A percentile compares a stretch with the other conserved stretches of the same genome.
phyloP scores from a whole-genome alignment of 495 filamentous ascomycete genomes.

The Penicillium riverlandense region DNA sequence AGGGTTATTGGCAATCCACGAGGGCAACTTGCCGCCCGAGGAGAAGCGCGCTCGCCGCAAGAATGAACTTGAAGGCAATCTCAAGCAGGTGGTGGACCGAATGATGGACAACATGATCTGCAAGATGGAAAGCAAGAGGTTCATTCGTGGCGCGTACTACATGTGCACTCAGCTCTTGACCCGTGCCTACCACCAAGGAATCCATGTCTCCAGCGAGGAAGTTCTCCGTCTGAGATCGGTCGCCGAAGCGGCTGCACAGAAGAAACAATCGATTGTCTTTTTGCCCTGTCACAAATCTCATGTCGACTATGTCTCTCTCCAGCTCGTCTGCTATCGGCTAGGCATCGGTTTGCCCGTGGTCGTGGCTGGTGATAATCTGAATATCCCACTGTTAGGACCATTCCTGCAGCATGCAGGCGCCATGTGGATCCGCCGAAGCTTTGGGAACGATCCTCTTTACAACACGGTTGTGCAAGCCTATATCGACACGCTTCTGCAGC shows the following conservation, averaged over 20 bases:
- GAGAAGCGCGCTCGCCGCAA: conserved; percentile 49
- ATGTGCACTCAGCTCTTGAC: conserved; percentile 79
- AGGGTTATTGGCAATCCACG: conserved; percentile 52
- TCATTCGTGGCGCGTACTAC: conserved; percentile 91
- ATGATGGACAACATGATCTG: conserved; percentile 95
- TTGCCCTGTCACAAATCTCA: conserved; percentile 91
- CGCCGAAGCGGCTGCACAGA: conserved; percentile 70
- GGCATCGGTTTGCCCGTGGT: conserved; percentile 87
- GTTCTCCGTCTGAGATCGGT: conserved; percentile 73
- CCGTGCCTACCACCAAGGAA: conserved; percentile 90
- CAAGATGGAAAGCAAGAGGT: conserved; percentile 93
- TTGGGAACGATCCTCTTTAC: conserved; percentile 88
- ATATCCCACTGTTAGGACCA: conserved; percentile 80
- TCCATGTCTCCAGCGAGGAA: conserved; percentile 93
- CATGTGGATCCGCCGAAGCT: conserved; percentile 92
- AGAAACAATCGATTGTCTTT: conserved; percentile 94
- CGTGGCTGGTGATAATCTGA: conserved; percentile 92
- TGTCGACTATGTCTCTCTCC: conserved; percentile 90
- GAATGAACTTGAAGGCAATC: conserved; percentile 53
- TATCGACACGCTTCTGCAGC: conserved; percentile 84
- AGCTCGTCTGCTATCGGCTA: conserved; percentile 89
- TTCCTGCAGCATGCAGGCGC: conserved; percentile 94
- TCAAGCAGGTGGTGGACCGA: conserved; percentile 70
- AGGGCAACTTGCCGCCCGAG: conserved; percentile 28
- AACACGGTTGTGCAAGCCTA: conserved; percentile 88